Conservation (phyloP, 1,139 yeast species). For the Saccharomyces hybrid region DNA sequence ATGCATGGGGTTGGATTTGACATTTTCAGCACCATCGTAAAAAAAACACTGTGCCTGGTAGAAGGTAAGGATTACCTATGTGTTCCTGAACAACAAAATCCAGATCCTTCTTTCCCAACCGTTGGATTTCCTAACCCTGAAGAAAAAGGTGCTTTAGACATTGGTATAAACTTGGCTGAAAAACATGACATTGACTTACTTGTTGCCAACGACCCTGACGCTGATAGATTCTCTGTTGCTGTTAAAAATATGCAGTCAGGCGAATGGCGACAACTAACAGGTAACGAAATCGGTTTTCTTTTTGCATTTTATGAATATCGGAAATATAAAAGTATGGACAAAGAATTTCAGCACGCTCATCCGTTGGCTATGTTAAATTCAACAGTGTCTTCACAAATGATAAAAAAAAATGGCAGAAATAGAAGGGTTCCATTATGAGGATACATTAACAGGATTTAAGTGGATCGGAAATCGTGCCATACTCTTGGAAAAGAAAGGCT, state of each 20-base stretch:
- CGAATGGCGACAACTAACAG: constrained; percentile 73
- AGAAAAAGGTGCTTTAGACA: constrained; percentile 80
- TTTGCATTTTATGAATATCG: constrained; percentile 63
- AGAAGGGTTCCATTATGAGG: constrained; percentile 58
- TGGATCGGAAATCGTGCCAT: constrained; percentile 94
- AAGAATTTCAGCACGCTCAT: constrained; percentile 8
- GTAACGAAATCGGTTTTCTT: constrained; percentile 82
- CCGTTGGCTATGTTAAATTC: constrained; percentile 65
- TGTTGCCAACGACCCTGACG: constrained; percentile 92
- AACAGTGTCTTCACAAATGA: constrained; percentile 83
- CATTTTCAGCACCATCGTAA: constrained; percentile 30
- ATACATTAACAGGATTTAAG: constrained; percentile 91
- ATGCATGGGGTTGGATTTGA: constrained; percentile 89
- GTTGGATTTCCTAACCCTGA: constrained; percentile 93
- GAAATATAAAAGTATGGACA: constrained; percentile 30
- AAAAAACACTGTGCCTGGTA: constrained; percentile 24
- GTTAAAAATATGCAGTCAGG: constrained; percentile 35
- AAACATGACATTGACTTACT: constrained; percentile 44
- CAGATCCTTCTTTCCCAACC: constrained; percentile 82
- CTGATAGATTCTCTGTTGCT: constrained; percentile 82
- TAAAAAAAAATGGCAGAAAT: constrained; percentile 59
- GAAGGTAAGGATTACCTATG: constrained; percentile 33
- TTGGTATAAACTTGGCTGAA: constrained; percentile 48
- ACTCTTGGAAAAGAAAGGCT: constrained; percentile 58
- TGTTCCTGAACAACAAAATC: constrained; percentile 49